Base-by-base conservation (phyloP, 148 eudicot genomes). In the Diospyros kaki region DNA sequence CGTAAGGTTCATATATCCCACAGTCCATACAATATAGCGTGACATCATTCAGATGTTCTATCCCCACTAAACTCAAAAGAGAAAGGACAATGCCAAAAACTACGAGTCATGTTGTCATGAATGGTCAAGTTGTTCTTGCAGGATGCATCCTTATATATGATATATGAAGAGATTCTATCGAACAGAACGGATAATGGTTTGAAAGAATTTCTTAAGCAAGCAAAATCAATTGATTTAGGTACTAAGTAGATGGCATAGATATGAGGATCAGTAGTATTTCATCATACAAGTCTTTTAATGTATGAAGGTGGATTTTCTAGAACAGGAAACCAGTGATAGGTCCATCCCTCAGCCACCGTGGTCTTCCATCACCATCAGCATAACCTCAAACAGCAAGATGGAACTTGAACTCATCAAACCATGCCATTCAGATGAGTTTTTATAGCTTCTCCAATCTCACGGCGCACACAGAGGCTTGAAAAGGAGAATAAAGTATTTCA, bases 361-460 rank as follows among this genome's bases (percentile, higher is more conserved):
- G 15, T 58, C 61, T 58, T 58, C 28, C 18, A 2, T 58, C 38
- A 28, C 4, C 18, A 58, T 58, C 3, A 58, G 4, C 4, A 58
- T 18, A 58, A 39, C 15, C 28, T 48, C 58, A 15, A 53, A 9
- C 18, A 64, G 28, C 48, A 42, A 64, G 68, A 64, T 42, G 51
- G 68, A 64, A 64, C 18, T 42, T 64, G 48, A 64, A 64, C 14
- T 41, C 50, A 42, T 64, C 50, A 58, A 10, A 43, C 68, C 68
- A 64, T 13, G 7, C 48, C 68, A 64, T 13, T 12, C 9, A 43
- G 14, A 64, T 12, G 17, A 43, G 17, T 64, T 42, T 64, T 13
- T 3, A 12, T 41, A 41, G 50, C 46, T 43, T 2, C 45, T 41
- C 44, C 68, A 41, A 62, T 53, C 28, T 58, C 38, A 58, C n/a